These are phyloP conservation scores for Cicer bijugum DNA, from an alignment of 306 rosid species.

Conservation along the genomic window DNA sequence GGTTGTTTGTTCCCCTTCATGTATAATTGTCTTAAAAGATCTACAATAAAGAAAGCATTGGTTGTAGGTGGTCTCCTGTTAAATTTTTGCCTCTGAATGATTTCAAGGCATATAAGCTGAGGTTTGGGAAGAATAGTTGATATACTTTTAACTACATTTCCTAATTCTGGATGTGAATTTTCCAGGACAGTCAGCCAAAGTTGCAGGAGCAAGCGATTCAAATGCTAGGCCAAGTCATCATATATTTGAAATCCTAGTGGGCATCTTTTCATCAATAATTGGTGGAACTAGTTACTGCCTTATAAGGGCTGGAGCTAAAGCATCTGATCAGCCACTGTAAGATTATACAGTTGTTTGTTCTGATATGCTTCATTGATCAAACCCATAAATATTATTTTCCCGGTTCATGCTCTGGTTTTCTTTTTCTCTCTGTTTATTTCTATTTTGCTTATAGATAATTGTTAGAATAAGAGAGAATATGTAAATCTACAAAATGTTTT, in stretches of 20 bases:
- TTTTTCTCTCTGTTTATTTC: slow-evolving; percentile 7
- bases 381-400: slow-evolving; percentile 13
- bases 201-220: slow-evolving; percentile 51
- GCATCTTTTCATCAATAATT: slow-evolving; percentile 64
- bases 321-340: slow-evolving; percentile 84
- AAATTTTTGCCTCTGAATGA: slow-evolving; percentile 12
- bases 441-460: slow-evolving; percentile 7
- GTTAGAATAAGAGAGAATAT: not conserved
- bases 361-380: slow-evolving; percentile 18
- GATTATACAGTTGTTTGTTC: slow-evolving; percentile 43
- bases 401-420: not conserved
- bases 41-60: slow-evolving; percentile 6
- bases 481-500: slow-evolving; percentile 10
- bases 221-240: slow-evolving; percentile 50
- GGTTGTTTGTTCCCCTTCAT: not conserved
- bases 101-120: slow-evolving; percentile 33
- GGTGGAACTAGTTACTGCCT: slow-evolving; percentile 79
- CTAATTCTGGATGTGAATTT: slow-evolving; percentile 45
- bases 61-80: not conserved
- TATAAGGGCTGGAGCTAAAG: slow-evolving; percentile 73
- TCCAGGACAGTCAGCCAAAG: slow-evolving; percentile 62
- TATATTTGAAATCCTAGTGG: slow-evolving; percentile 55
- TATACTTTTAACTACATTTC: slow-evolving; percentile 40
- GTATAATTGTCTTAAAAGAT: slow-evolving; percentile 5
- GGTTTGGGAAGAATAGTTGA: slow-evolving; percentile 20